Conservation (phyloP, 1,284 basidiomycete species). For the Polyporus tsugae region DNA sequence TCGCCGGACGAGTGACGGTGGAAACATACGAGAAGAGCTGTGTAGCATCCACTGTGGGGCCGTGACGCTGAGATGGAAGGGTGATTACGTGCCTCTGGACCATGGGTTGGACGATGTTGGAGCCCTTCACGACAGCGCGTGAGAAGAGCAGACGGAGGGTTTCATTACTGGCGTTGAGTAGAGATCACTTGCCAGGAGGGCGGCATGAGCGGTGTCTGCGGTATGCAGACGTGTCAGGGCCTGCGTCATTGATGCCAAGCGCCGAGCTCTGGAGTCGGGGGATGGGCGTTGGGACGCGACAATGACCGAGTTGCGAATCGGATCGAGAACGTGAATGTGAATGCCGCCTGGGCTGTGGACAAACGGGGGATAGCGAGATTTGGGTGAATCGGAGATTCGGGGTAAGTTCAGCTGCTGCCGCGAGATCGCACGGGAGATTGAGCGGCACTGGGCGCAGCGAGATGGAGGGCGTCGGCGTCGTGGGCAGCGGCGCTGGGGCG, state of each 20-base stretch:
- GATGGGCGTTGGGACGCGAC: constrained; percentile 1
- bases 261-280: constrained; percentile 1
- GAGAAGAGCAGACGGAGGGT: neutral
- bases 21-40: constrained; percentile 5
- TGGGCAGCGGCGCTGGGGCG: neutral
- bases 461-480: neutral
- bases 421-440: constrained; percentile 31
- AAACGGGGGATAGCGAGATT: constrained; percentile 25
- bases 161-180: constrained; percentile 8
- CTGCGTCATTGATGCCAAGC: neutral
- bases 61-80: neutral
- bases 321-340: constrained; percentile 11
- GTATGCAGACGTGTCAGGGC: constrained; percentile 7
- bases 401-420: constrained; percentile 15
- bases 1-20: neutral
- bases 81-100: neutral
- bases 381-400: constrained; percentile 27
- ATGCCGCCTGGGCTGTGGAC: constrained; percentile 2
- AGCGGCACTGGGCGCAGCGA: neutral
- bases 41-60: neutral
- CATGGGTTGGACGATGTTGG: neutral
- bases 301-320: constrained; percentile 1
- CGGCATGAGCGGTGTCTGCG: constrained; percentile 6
- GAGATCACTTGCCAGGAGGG: neutral
- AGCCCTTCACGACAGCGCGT: neutral